Conservation (phyloP, 345 rosid genomes). For the Rhodamnia argentea region DNA sequence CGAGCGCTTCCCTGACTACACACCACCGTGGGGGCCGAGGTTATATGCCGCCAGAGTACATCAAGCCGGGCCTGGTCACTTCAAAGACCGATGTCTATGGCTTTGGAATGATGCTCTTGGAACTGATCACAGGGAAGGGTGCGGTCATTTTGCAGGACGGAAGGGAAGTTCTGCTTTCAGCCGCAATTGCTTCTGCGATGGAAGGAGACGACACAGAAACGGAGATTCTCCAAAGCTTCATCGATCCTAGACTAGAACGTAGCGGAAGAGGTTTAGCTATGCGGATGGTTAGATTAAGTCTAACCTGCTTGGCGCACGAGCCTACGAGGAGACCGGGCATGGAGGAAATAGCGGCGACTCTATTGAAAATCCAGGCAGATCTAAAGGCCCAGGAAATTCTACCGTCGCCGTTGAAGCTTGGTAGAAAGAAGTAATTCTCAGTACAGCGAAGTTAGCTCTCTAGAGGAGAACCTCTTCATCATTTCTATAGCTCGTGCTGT, state of each 20-base stretch:
- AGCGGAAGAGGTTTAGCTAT: not conserved
- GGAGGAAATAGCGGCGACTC: conserved; percentile 22
- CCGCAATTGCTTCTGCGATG: not conserved
- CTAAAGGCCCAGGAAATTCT: not conserved
- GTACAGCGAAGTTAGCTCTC: not conserved
- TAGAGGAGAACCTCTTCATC: not conserved
- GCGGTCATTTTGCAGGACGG: conserved; percentile 17
- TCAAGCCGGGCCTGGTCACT: conserved; percentile 15
- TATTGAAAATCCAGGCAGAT: conserved; percentile 24
- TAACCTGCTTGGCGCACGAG: conserved; percentile 25
- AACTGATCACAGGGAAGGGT: conserved; percentile 31
- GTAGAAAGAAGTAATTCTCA: not conserved
- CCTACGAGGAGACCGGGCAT: conserved; percentile 24
- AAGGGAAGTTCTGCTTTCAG: conserved; percentile 16
- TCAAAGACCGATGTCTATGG: conserved; percentile 32
- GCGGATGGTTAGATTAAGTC: conserved; percentile 13
- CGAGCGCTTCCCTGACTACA: not conserved
- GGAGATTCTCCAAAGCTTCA: not conserved
- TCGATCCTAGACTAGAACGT: conserved; percentile 15
- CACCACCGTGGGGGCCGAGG: not conserved
- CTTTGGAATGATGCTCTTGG: conserved; percentile 32
- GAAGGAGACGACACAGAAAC: conserved; percentile 11
- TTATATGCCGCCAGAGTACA: not conserved
- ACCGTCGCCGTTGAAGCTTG: not conserved
- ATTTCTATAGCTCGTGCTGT: not conserved